These are phyloP conservation scores for Leptographium procerum DNA, from an alignment of 2,329 filamentous ascomycete species.

Conservation along the genomic window DNA sequence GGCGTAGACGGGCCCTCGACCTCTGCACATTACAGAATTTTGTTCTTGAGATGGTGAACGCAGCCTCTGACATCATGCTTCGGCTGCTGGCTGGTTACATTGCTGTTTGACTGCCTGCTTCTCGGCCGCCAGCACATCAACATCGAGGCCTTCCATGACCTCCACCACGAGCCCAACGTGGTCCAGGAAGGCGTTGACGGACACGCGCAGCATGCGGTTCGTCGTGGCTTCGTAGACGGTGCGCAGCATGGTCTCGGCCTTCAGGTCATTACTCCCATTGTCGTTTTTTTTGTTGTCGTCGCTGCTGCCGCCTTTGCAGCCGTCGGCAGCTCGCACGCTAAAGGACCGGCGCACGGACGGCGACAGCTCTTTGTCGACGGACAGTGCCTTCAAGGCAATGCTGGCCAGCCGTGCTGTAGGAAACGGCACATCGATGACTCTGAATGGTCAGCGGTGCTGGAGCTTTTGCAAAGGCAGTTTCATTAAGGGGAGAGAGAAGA, in stretches of 20 bases:
- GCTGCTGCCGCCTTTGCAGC: background rate
- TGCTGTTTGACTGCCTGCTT: background rate
- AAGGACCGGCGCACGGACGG: constrained; percentile 67
- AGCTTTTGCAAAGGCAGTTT: no score
- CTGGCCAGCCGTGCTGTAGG: constrained; percentile 67
- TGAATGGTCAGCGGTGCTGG: constrained; percentile 5
- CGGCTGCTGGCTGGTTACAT: background rate
- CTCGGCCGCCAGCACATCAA: constrained; percentile 53
- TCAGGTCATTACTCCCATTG: constrained; percentile 3
- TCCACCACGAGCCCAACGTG: constrained; percentile 73
- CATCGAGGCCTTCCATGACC: constrained; percentile 83
- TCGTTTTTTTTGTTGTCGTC: no score
- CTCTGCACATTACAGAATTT: no score
- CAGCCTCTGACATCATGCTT: background rate
- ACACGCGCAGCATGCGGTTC: constrained; percentile 91
- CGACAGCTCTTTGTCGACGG: constrained; percentile 84
- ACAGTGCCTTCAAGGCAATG: constrained; percentile 62
- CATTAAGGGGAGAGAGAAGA: constrained; percentile 5
- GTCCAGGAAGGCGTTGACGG: constrained; percentile 94
- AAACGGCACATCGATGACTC: constrained; percentile 69
- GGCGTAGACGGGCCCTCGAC: no score
- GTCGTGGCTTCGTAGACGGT: constrained; percentile 80
- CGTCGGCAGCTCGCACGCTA: constrained; percentile 23
- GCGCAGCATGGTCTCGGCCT: constrained; percentile 42
- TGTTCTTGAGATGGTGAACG: no score